Percentiles rank a stretch among this genome's conserved stretches.
Evolutionary conservation across 139 green algal species (phyloP).

Genomic region (Chlorella ohadii): DNA sequence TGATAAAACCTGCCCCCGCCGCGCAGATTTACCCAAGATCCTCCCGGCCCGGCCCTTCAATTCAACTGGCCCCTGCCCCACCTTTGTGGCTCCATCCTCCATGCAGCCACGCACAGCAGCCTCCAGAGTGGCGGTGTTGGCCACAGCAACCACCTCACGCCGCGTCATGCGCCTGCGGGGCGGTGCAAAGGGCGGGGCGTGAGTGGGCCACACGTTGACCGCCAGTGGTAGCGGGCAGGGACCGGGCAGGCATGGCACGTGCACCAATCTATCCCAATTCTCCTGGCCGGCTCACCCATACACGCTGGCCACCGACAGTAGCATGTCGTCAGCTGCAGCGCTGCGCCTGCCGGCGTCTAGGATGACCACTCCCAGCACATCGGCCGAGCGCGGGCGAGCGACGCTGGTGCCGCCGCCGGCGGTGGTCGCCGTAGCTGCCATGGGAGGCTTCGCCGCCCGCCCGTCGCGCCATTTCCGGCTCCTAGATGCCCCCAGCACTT

Average conservation of each 20-base stretch:
- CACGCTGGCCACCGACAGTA: not conserved
- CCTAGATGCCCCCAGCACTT: no score
- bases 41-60: not conserved
- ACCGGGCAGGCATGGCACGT: not conserved
- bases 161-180: not conserved
- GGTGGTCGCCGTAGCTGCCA: no score
- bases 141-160: not conserved
- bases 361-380: not conserved
- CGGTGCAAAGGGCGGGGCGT: not conserved
- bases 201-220: not conserved
- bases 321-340: not conserved
- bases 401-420: no score
- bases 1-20: not conserved
- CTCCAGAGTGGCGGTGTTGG: slow-evolving; percentile 11
- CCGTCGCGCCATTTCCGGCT: no score
- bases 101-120: not conserved
- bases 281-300: not conserved
- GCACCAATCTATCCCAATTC: not conserved
- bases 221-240: not conserved
- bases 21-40: not conserved
- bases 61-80: not conserved
- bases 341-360: not conserved
- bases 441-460: no score
- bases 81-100: not conserved
- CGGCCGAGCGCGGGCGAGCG: not conserved